A percentile compares a stretch with the other conserved stretches of the same genome.
Conservation (phyloP, 768 basidiomycete genomes). For the Pholiota conissans region DNA sequence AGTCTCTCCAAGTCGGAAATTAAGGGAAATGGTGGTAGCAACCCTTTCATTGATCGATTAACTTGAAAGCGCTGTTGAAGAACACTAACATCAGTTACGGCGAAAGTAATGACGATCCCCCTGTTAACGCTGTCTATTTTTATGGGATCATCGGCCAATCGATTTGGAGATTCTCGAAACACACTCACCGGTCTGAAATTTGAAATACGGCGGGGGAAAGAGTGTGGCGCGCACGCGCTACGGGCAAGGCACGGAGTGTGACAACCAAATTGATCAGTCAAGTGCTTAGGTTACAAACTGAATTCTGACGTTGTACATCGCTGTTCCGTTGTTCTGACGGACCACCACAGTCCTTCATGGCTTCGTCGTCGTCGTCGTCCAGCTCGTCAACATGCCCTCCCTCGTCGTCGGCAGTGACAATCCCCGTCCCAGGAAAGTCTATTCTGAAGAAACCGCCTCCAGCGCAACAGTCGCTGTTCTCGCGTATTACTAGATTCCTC, state of each 20-base stretch:
- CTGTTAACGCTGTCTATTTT: no score
- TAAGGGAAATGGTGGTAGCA: no score
- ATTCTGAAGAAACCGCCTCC: constrained; percentile 80
- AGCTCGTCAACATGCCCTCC: constrained; percentile 61
- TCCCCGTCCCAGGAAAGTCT: constrained; percentile 76
- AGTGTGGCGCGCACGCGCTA: background rate
- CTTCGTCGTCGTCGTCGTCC: constrained; percentile 33
- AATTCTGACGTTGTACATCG: background rate
- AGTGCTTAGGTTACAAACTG: background rate
- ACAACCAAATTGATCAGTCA: background rate
- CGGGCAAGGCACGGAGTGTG: background rate
- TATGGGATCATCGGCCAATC: background rate
- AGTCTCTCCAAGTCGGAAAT: no score
- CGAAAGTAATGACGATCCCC: no score
- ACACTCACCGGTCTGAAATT: no score
- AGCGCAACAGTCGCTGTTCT: constrained; percentile 66
- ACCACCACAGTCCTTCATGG: constrained; percentile 19
- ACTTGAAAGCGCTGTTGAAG: no score
- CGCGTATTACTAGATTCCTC: constrained; percentile 72
- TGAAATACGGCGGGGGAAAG: background rate
- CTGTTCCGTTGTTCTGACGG: constrained; percentile 1
- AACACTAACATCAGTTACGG: no score
- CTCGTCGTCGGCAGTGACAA: constrained; percentile 80
- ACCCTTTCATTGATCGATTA: no score
- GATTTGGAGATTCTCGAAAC: background rate